Evolutionary conservation across 805 yeast genomes (phyloP).

Genomic region (Starmerella lactis-condensi): DNA sequence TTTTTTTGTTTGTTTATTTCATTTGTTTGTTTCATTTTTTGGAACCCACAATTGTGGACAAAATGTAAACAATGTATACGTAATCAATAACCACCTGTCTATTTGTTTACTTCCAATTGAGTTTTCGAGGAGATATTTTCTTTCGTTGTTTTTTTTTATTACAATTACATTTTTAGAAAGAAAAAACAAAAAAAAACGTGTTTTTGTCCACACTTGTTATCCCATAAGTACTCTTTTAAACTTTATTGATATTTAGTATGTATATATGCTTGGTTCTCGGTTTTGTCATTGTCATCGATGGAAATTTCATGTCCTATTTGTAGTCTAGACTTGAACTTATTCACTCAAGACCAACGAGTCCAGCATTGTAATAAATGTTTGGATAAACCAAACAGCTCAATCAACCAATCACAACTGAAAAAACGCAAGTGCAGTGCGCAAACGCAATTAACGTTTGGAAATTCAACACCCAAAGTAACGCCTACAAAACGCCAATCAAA

Average conservation of each 20-base stretch:
- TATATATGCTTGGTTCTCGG: too few species aligned
- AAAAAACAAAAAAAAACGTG: conserved; percentile 1
- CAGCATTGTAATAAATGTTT: conserved; percentile 20
- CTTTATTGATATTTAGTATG: conserved; percentile 1
- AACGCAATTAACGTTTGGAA: background rate
- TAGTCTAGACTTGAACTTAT: conserved; percentile 9
- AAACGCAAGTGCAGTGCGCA: too few species aligned
- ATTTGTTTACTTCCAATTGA: too few species aligned
- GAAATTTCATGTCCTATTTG: conserved; percentile 18
- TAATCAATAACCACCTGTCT: too few species aligned
- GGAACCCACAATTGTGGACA: too few species aligned
- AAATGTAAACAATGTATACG: too few species aligned
- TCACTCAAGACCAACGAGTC: conserved; percentile 15
- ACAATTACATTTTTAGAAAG: conserved; percentile 2
- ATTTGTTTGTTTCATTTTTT: too few species aligned
- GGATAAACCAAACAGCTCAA: too few species aligned
- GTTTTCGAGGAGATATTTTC: too few species aligned
- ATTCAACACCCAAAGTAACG: background rate
- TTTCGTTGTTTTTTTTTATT: background rate
- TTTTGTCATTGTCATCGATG: too few species aligned
- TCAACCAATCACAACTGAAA: too few species aligned
- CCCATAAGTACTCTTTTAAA: background rate
- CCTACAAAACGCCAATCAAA: background rate
- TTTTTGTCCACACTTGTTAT: background rate
- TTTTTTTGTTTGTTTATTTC: too few species aligned